These are phyloP conservation scores for Aspergillus sp. DNA, from an alignment of 2,329 filamentous ascomycete species.

Conservation along the genomic window DNA sequence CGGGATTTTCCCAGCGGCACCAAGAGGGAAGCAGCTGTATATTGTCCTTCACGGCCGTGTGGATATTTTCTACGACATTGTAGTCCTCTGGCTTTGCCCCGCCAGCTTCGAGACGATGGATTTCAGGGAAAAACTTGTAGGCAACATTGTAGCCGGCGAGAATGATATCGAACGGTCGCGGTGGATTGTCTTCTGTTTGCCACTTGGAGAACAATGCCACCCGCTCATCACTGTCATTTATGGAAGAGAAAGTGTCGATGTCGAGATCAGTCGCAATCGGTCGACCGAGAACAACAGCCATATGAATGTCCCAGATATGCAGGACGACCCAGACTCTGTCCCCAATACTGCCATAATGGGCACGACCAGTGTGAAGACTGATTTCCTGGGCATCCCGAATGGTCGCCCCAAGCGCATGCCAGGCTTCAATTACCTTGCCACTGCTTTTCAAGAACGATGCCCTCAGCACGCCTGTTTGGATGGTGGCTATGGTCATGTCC, in stretches of 20 bases:
- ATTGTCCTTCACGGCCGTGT: constrained; percentile 6
- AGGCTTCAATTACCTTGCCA: constrained; percentile 14
- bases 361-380: constrained; percentile 12
- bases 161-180: constrained; percentile 4
- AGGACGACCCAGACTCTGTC: constrained; percentile 12
- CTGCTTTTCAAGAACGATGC: constrained; percentile 17
- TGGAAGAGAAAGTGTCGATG: constrained; percentile 6
- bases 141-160: constrained; percentile 5
- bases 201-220: constrained; percentile 6
- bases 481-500: constrained; percentile 5
- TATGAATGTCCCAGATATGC: constrained; percentile 17
- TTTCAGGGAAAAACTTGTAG: constrained; percentile 3
- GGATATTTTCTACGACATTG: constrained; percentile 5
- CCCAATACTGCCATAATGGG: constrained; percentile 1
- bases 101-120: constrained; percentile 2
- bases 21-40: constrained; percentile 9
- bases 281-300: constrained; percentile 15
- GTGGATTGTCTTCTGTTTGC: constrained; percentile 4
- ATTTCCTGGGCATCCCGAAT: constrained; percentile 17
- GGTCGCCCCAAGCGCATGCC: constrained; percentile 11
- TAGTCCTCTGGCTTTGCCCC: constrained; percentile 5
- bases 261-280: constrained; percentile 10
- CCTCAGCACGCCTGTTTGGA: constrained; percentile 12
- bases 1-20: constrained; percentile 9
- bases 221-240: constrained; percentile 2